Evolutionary conservation across 164 flowering plant genomes (phyloP).

Genomic region (Cinnamomum micranthum): DNA sequence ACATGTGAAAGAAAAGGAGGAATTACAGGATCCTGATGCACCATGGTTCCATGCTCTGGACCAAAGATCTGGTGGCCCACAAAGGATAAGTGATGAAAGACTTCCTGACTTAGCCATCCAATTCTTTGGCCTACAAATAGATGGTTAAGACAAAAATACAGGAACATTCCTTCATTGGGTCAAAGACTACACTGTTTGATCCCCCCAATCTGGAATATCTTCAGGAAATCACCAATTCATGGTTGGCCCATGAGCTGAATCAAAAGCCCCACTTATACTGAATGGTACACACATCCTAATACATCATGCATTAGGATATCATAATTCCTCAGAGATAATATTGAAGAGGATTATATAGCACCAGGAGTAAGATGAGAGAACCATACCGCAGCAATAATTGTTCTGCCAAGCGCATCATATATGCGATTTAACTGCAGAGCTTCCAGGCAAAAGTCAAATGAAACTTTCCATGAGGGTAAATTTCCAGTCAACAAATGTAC

Average conservation of each 20-base stretch:
- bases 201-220: no score
- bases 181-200: no score
- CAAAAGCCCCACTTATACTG: not conserved
- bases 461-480: constrained; percentile 45
- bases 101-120: not conserved
- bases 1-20: not conserved
- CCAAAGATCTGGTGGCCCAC: not conserved
- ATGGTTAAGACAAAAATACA: constrained; percentile 19
- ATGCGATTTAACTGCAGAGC: constrained; percentile 43
- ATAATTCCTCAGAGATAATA: not conserved
- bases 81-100: not conserved
- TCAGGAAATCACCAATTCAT: not conserved
- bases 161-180: not conserved
- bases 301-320: not conserved
- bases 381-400: constrained; percentile 49
- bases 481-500: constrained; percentile 12
- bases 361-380: not conserved
- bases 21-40: not conserved
- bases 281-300: not conserved
- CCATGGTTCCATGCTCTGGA: not conserved
- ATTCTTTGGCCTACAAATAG: not conserved
- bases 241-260: not conserved
- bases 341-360: not conserved
- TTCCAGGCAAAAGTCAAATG: constrained; percentile 31
- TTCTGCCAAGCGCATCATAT: constrained; percentile 32